These are phyloP conservation scores for Wickerhamiella kurtzmanii DNA, from an alignment of 805 yeast genomes.

Conservation along the genomic window DNA sequence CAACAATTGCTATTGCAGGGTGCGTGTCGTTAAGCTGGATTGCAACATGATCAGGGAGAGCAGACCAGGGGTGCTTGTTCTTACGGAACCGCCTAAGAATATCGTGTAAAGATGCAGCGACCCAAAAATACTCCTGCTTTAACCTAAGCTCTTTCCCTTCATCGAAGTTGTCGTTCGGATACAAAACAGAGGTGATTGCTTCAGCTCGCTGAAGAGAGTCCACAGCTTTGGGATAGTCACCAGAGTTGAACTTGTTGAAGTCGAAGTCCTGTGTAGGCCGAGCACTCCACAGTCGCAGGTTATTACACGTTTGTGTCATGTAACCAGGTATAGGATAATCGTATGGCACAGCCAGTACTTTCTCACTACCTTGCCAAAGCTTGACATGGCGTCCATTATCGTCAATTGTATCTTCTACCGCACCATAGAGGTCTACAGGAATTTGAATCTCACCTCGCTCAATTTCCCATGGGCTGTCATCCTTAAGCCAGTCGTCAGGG, in stretches of 20 bases:
- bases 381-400: constrained; percentile 44
- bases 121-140: constrained; percentile 96
- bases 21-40: constrained; percentile 92
- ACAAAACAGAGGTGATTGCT: constrained; percentile 80
- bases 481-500: constrained; percentile 88
- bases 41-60: constrained; percentile 74
- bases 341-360: constrained; percentile 78
- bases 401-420: constrained; percentile 34
- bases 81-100: constrained; percentile 83
- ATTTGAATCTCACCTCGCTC: constrained; percentile 74
- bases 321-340: constrained; percentile 92
- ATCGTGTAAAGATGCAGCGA: constrained; percentile 83
- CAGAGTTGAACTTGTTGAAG: constrained; percentile 77
- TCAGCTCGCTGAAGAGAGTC: constrained; percentile 78
- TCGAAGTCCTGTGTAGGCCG: constrained; percentile 85
- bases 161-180: constrained; percentile 88
- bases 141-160: constrained; percentile 82
- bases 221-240: constrained; percentile 80
- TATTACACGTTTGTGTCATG: constrained; percentile 63
- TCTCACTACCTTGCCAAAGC: constrained; percentile 77
- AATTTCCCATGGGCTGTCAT: constrained; percentile 88
- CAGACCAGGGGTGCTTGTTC: constrained; percentile 59
- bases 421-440: constrained; percentile 83
- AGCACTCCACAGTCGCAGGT: constrained; percentile 80
- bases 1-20: constrained; percentile 84